phyloP scores from a whole-genome alignment of 768 basidiomycete genomes.

The Leccinum incarnatum region DNA sequence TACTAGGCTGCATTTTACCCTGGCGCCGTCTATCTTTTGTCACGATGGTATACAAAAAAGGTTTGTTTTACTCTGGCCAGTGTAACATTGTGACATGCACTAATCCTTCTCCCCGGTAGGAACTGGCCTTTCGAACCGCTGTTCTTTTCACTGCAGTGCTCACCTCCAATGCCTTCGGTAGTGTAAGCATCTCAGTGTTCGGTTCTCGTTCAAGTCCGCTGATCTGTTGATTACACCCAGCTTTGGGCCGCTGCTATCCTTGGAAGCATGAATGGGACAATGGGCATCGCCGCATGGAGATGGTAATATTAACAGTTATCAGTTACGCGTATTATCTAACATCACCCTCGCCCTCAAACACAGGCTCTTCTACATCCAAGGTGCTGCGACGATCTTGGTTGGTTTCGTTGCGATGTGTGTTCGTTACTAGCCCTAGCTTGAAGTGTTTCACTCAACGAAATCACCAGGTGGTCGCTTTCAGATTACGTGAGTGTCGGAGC shows the following conservation, averaged over 20 bases:
- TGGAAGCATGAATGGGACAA: conserved; percentile 58
- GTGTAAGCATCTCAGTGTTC: conserved; percentile 37
- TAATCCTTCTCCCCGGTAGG: conserved; percentile 33
- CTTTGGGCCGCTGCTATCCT: conserved; percentile 46
- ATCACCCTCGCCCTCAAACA: neutral
- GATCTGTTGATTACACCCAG: conserved; percentile 27
- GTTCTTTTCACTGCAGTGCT: conserved; percentile 57
- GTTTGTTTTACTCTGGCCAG: neutral
- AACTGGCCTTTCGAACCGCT: conserved; percentile 61
- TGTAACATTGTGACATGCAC: neutral
- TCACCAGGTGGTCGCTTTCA: conserved; percentile 51
- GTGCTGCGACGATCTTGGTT: conserved; percentile 28
- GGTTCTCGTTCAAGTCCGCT: neutral
- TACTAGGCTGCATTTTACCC: conserved; percentile 26
- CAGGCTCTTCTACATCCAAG: neutral
- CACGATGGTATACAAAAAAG: conserved; percentile 24
- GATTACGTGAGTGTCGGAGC: conserved; percentile 47
- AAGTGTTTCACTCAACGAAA: neutral
- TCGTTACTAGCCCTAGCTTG: neutral
- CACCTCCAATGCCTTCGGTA: conserved; percentile 64
- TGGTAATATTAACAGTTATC: conserved; percentile 41
- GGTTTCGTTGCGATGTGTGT: conserved; percentile 53
- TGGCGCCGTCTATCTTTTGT: conserved; percentile 38
- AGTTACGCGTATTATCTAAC: neutral
- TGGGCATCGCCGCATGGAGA: conserved; percentile 69